Evolutionary conservation across 1,139 yeast species (phyloP), one percentile per base, ranked within the genome.

Genomic region (Suhomyces yuchorum): DNA sequence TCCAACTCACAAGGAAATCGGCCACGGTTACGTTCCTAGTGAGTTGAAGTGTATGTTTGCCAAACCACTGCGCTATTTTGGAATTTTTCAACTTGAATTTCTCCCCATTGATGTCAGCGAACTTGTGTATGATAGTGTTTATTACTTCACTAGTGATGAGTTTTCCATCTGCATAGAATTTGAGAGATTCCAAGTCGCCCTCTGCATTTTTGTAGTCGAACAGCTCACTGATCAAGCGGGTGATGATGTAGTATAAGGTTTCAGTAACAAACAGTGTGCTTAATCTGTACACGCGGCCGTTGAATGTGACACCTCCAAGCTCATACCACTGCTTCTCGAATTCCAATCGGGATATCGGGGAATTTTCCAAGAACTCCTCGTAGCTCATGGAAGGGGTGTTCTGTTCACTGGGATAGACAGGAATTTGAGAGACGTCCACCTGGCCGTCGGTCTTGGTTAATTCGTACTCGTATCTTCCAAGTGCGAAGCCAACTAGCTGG

Each of bases 1-100:
- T 82, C 89, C 96, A 85, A 47, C 71, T 73, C 47, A 81, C 73
- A 43, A 81, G 66, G 55, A 84, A 81, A 51, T 81, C 87, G 2
- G 61, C 57, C n/a, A 63, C 56, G 17, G 68, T 55, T 8, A 70
- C 55, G 24, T 47, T 52, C 32, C 51, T 12, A 70, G 75, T 54
- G 59, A 67, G 50, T 58, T 66, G 54, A 60, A 88, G 68, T 0
- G 84, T 71, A 47, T 75, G 71, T 2, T 79, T 62, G 1, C 92
- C 95, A 59, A 77, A 80, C 85, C 89, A 85, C 44, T 62, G 61
- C 1, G 85, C 74, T 2, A 84, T 71, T 35, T 61, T 65, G 2
- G 55, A 56, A 51, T 70, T 67, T 51, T 81, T 69, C 26, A 84
- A 54, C 35, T 56, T 53, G 61, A 68, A 75, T 6, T 50, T 56